Evolutionary conservation across 1,284 basidiomycete genomes (phyloP), one percentile per base, ranked within the genome.

Genomic region (Xanthoconium separans): DNA sequence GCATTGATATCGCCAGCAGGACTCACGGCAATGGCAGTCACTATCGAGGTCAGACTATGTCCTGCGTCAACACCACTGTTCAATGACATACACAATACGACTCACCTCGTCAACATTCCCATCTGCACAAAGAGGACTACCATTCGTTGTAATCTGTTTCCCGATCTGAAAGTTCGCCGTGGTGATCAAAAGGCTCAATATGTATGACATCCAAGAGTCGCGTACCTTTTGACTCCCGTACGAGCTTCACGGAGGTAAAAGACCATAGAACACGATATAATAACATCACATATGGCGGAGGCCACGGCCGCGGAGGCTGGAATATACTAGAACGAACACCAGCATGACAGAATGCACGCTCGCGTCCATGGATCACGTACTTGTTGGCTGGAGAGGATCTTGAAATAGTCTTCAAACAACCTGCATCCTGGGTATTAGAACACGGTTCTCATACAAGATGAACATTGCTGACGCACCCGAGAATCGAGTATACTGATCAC

Each of bases 191-290:
- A n/a, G n/a, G 5, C 11, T 39, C 36, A 18, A 10, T 4, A 3
- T 37, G n/a, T 18, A 12, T 31, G 9, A 9, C 30, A 39, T 39
- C 18, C n/a, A 18, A 18, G 34, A 16, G 11, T 16, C 12, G 15
- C 34, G 2, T 29, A 54, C 55, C 55, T 56, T 29, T 9, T 49
- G 24, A 50, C 33, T 9, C 56, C 56, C 3, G 49, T 51, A 13
- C 39, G 53, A 2, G 36, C 45, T 22, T 57, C 56, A 6, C 49
- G 46, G 18, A 57, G 53, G 24, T 47, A 55, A 49, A 41, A 55
- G 16, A 57, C 33, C 56, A 57, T 57, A 2, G 56, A 55, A 9
- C 2, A 39, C 1, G 46, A 7, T 8, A 57, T 55, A 37, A 57
- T 20, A n/a, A 51, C 34, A 18, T 55, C 53, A 22, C 56, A 51